Percentiles rank a stretch among this genome's conserved stretches.
These are phyloP conservation scores for Dentipellis fragilis DNA, from an alignment of 768 basidiomycete species.

Conservation along the genomic window DNA sequence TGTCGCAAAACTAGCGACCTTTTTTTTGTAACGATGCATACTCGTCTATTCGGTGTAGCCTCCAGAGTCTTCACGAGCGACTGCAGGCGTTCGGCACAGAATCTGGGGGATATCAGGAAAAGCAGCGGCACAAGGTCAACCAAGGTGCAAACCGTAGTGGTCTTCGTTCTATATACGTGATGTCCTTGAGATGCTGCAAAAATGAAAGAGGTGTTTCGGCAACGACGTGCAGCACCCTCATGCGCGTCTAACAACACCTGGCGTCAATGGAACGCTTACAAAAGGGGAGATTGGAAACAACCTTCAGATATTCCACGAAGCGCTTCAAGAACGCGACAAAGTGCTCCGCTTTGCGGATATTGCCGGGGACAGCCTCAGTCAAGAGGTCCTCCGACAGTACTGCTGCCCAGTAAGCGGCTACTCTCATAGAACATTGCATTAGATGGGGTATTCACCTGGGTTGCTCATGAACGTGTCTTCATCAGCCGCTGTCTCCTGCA, in stretches of 20 bases:
- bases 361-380: constrained; percentile 93
- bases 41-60: constrained; percentile 82
- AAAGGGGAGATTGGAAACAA: constrained; percentile 16
- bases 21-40: constrained; percentile 86
- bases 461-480: constrained; percentile 86
- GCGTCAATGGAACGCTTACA: background rate
- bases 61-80: constrained; percentile 91
- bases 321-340: constrained; percentile 97
- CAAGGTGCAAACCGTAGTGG: constrained; percentile 62
- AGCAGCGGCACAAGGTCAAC: constrained; percentile 1
- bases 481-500: constrained; percentile 67
- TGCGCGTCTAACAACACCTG: constrained; percentile 60
- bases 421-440: constrained; percentile 1
- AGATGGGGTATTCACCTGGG: constrained; percentile 50
- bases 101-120: constrained; percentile 35
- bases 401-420: constrained; percentile 19
- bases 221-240: constrained; percentile 98
- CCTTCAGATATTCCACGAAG: constrained; percentile 98
- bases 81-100: constrained; percentile 93
- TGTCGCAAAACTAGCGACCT: constrained; percentile 93
- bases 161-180: constrained; percentile 93
- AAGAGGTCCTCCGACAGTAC: constrained; percentile 92
- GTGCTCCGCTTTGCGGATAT: constrained; percentile 97
- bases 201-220: constrained; percentile 97
- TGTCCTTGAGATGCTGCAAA: constrained; percentile 95